Conservation (phyloP, 192 early-diverging fungal species). For the Coemansia sp. region DNA sequence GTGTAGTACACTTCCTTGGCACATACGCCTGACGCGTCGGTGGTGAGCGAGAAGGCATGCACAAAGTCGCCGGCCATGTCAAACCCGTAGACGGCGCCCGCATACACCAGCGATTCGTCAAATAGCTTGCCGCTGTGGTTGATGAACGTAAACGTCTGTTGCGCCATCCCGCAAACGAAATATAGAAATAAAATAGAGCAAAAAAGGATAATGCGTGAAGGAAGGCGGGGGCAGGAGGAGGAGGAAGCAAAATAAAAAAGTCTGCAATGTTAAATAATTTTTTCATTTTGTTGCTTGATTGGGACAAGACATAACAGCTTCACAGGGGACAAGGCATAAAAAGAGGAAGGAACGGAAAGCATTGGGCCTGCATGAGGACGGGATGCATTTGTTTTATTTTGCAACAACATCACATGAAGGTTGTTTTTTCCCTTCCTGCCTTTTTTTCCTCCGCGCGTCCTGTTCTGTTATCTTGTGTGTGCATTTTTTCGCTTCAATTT, state of each 20-base stretch:
- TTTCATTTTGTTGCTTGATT: too few species aligned
- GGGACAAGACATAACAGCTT: too few species aligned
- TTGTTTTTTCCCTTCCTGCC: too few species aligned
- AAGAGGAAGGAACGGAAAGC: too few species aligned
- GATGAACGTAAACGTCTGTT: conserved; percentile 22
- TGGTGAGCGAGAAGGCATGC: conserved; percentile 15
- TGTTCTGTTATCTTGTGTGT: too few species aligned
- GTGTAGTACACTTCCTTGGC: conserved; percentile 22
- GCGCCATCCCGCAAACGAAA: conserved; percentile 6
- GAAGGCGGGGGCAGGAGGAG: neutral
- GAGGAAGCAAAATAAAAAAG: too few species aligned
- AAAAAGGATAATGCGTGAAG: neutral
- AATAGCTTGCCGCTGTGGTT: conserved; percentile 24
- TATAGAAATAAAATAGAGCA: neutral
- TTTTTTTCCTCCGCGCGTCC: too few species aligned
- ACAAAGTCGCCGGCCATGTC: conserved; percentile 12
- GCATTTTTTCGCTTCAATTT: too few species aligned
- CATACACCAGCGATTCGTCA: conserved; percentile 18
- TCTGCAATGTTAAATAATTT: too few species aligned
- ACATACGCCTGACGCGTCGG: conserved; percentile 1
- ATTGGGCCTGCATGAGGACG: too few species aligned
- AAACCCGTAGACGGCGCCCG: conserved; percentile 18
- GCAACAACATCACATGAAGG: neutral
- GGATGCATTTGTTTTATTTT: too few species aligned
- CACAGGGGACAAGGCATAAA: too few species aligned